phyloP scores from a whole-genome alignment of 805 yeast genomes.

The Hanseniaspora valbyensis region DNA sequence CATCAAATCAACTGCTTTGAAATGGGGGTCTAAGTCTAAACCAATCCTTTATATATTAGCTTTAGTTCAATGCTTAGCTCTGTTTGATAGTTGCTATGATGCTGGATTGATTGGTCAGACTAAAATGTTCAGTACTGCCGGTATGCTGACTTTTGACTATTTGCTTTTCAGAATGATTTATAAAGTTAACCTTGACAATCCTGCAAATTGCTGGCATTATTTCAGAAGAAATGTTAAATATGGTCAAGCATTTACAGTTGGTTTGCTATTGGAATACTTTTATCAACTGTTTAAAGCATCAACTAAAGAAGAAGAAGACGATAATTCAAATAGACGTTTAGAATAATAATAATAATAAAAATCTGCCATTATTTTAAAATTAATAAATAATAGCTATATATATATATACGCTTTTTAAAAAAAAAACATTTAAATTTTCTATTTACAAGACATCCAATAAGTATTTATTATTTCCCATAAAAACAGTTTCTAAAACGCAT shows the following conservation, averaged over 20 bases:
- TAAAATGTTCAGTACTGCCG: conserved; percentile 39
- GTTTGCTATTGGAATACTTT: conserved; percentile 56
- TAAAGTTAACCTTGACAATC: conserved; percentile 67
- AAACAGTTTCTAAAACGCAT: conserved; percentile 2
- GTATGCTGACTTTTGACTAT: conserved; percentile 56
- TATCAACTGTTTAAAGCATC: conserved; percentile 27
- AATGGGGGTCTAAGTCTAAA: conserved; percentile 79
- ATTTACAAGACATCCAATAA: not conserved
- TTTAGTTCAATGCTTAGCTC: conserved; percentile 53
- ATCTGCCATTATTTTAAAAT: too few relatives aligned
- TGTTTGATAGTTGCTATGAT: conserved; percentile 56
- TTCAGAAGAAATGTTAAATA: conserved; percentile 69
- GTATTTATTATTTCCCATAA: conserved; percentile 1
- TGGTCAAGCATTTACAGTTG: conserved; percentile 56
- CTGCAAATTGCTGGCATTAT: conserved; percentile 70
- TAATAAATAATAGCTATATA: not conserved
- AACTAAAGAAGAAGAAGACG: not conserved
- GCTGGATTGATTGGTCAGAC: conserved; percentile 77
- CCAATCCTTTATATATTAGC: conserved; percentile 54
- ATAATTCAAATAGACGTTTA: not conserved
- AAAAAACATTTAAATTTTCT: not conserved
- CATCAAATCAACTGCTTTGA: conserved; percentile 86
- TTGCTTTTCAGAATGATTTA: conserved; percentile 59
- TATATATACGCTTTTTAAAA: not conserved
- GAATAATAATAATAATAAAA: not conserved